These are phyloP conservation scores for Talaromyces pinophilus DNA, from an alignment of 2,329 filamentous ascomycete species.

Conservation along the genomic window DNA sequence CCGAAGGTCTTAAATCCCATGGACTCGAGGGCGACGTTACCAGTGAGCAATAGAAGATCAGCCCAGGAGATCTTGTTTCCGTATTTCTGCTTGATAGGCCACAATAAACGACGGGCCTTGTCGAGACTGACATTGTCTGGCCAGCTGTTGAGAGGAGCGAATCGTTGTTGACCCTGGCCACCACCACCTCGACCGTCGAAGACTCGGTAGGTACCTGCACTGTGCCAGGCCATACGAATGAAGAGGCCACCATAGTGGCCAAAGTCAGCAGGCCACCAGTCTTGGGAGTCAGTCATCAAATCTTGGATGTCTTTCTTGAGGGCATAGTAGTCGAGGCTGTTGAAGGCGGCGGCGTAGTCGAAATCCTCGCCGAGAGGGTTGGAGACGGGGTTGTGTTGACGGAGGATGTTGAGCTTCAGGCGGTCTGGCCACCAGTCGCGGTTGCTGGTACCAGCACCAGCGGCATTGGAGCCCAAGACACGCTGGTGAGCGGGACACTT, in stretches of 20 bases:
- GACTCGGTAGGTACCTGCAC: constrained; percentile 75
- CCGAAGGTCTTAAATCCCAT: constrained; percentile 75
- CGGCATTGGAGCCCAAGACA: constrained; percentile 33
- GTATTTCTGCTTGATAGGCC: constrained; percentile 84
- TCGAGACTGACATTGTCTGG: constrained; percentile 76
- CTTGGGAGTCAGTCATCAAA: constrained; percentile 75
- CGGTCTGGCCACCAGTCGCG: constrained; percentile 73
- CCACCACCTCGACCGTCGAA: constrained; percentile 73
- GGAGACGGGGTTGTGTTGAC: constrained; percentile 65
- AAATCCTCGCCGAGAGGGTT: constrained; percentile 68
- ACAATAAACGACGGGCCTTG: constrained; percentile 76
- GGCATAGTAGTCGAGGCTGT: constrained; percentile 67
- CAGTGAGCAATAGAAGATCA: constrained; percentile 69
- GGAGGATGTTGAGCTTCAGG: constrained; percentile 69
- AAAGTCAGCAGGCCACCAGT: constrained; percentile 81
- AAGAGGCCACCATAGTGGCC: constrained; percentile 80
- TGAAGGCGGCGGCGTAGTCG: constrained; percentile 72
- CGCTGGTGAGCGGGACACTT: constrained; percentile 20
- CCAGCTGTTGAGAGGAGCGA: constrained; percentile 80
- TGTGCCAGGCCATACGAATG: constrained; percentile 80
- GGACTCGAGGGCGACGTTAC: constrained; percentile 74
- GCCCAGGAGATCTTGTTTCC: constrained; percentile 81
- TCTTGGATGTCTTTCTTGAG: constrained; percentile 72
- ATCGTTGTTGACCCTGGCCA: constrained; percentile 74
- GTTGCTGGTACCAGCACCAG: constrained; percentile 67